These are phyloP conservation scores for Saccharomyces hybrid DNA, from an alignment of 1,139 yeast species.

Conservation along the genomic window DNA sequence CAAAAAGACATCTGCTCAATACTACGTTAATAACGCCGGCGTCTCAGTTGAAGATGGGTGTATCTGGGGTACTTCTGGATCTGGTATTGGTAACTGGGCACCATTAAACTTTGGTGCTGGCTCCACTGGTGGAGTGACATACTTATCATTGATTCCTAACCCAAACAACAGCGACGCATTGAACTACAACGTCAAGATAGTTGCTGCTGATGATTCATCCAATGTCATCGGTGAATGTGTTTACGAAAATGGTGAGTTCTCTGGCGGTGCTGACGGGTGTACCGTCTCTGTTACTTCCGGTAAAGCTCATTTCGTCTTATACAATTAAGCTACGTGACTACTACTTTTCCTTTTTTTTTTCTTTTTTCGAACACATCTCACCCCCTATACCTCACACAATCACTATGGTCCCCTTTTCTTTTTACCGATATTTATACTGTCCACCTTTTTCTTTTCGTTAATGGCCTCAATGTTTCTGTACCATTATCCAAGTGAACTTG, in stretches of 20 bases:
- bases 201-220: constrained; percentile 46
- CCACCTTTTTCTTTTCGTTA: neutral
- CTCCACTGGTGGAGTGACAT: constrained; percentile 50
- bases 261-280: constrained; percentile 70
- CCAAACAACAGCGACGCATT: constrained; percentile 60
- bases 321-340: constrained; percentile 24
- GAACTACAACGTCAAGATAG: constrained; percentile 63
- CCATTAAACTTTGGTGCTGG: constrained; percentile 78
- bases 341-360: neutral
- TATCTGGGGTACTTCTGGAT: constrained; percentile 61
- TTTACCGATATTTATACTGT: neutral
- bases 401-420: neutral
- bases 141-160: constrained; percentile 72
- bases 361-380: neutral
- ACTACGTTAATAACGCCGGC: constrained; percentile 78
- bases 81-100: constrained; percentile 77
- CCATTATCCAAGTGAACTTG: neutral
- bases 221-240: constrained; percentile 52
- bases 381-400: neutral
- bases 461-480: neutral
- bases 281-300: constrained; percentile 65
- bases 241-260: constrained; percentile 56
- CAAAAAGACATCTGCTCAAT: constrained; percentile 62
- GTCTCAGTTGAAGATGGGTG: constrained; percentile 65
- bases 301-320: constrained; percentile 60